A percentile compares a stretch with the other conserved stretches of the same genome.
Conservation (phyloP, 257 asterid genomes). For the Ballota nigra region DNA sequence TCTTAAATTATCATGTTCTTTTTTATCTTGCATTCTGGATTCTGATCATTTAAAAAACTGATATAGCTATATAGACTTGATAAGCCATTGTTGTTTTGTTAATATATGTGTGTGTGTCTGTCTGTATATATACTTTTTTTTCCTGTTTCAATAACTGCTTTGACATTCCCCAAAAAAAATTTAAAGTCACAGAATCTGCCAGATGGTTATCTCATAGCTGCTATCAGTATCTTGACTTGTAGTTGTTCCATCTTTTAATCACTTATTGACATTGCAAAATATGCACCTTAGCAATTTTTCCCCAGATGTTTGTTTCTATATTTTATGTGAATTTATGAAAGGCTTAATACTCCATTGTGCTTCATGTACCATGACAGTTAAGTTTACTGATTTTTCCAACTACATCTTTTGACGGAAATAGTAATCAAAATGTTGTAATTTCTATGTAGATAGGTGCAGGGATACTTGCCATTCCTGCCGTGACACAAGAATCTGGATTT, state of each 20-base stretch:
- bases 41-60: not conserved
- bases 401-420: slow-evolving; percentile 1
- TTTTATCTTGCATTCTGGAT: not conserved
- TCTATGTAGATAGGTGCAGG: slow-evolving; percentile 79
- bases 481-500: slow-evolving; percentile 92
- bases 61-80: not conserved
- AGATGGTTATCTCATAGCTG: too few species aligned
- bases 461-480: slow-evolving; percentile 94
- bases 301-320: not conserved
- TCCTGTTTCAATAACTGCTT: not conserved
- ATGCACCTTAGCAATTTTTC: too few species aligned
- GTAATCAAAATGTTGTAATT: not conserved
- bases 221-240: too few species aligned
- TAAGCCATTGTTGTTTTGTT: not conserved
- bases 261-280: too few species aligned
- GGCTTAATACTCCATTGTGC: not conserved
- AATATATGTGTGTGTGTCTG: not conserved
- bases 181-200: too few species aligned
- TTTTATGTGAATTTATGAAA: not conserved
- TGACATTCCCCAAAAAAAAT: not conserved
- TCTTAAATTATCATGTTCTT: not conserved
- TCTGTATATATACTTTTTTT: too few species aligned
- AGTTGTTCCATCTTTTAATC: not conserved
- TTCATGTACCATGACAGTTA: not conserved
- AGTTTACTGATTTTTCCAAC: not conserved